Evolutionary conservation across 2,329 filamentous ascomycete species (phyloP), one percentile per base, ranked within the genome.

Genomic region (Alternaria arbusti): DNA sequence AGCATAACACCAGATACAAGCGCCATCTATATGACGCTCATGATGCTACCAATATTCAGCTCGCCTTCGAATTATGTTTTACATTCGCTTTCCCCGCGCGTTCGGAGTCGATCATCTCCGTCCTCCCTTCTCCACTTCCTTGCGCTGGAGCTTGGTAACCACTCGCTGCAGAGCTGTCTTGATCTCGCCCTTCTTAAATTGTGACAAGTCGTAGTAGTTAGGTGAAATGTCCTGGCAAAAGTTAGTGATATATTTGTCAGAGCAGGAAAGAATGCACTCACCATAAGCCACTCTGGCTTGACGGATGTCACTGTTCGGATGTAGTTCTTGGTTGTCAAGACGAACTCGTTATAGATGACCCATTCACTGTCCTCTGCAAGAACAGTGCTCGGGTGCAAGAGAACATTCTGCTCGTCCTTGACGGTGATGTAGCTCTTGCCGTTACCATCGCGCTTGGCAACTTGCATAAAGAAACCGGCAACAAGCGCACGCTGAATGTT

Each of bases 381-480:
- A 30, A 97, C 94, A 1, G 94, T 97, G 69, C 92, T 96, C 2
- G 96, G 96, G 82, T 99, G 96, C 64, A 99, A 87, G 72, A 97
- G 86, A 49, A 99, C 96, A 50, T 88, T 91, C 82, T 98, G 95
- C 75, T 97, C 92, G 77, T 99, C 96, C 84, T 98, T 99, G 79
- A 99, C 91, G 2, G 96, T 99, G 67, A 90, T 89, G 83, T 99
- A 99, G 45, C 92, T 88, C 86, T 98, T 98, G 76, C 92, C 92
- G 28, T 88, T 90, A 55, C 88, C 89, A 76, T 98, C 94, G 78
- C 91, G 93, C 89, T 97, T 97, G 63, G 96, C 96, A 22, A 98
- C 93, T 80, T 99, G 96, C 96, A 99, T 99, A 86, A 99, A 99
- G 86, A 99, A 99, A 32, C 96, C 96, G 1, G 94, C 88, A 12